Evolutionary conservation across 2,329 filamentous ascomycete genomes (phyloP).

Genomic region (Aspergillus pseudoviridinutans): DNA sequence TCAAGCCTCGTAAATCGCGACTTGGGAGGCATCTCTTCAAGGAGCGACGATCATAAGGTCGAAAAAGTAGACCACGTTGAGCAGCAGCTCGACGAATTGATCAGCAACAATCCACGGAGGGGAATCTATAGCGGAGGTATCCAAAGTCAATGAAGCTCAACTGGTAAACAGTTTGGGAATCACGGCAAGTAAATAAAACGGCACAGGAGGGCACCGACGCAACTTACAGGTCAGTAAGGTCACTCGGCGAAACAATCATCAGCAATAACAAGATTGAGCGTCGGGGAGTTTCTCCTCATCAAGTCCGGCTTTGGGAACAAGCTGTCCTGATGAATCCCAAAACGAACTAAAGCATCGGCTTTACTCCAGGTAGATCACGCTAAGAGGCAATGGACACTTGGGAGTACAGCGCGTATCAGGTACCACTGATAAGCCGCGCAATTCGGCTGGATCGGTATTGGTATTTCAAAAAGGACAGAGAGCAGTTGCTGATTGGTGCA

Average conservation of each 20-base stretch:
- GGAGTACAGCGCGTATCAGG: background rate
- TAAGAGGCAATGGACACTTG: background rate
- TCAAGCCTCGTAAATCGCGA: conserved; percentile 95
- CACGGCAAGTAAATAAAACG: background rate
- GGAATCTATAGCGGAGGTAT: conserved; percentile 6
- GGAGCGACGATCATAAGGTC: conserved; percentile 27
- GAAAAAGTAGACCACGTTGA: background rate
- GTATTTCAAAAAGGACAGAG: background rate
- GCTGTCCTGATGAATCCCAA: conserved; percentile 12
- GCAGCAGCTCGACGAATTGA: conserved; percentile 8
- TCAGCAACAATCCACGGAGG: conserved; percentile 6
- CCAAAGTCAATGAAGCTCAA: background rate
- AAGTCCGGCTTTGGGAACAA: conserved; percentile 6
- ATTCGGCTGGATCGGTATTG: background rate
- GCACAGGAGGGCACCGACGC: background rate
- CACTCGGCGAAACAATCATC: background rate
- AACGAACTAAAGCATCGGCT: conserved; percentile 1
- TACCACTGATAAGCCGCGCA: background rate
- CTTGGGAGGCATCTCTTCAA: conserved; percentile 70
- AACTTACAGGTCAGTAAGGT: conserved; percentile 4
- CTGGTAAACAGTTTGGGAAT: background rate
- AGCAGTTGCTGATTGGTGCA: background rate
- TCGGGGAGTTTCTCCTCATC: conserved; percentile 1
- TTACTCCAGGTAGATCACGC: background rate
- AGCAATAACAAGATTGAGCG: conserved; percentile 1